Evolutionary conservation across 2,329 filamentous ascomycete species (phyloP), one percentile per base, ranked within the genome.

Genomic region (Fusarium mangiferae): DNA sequence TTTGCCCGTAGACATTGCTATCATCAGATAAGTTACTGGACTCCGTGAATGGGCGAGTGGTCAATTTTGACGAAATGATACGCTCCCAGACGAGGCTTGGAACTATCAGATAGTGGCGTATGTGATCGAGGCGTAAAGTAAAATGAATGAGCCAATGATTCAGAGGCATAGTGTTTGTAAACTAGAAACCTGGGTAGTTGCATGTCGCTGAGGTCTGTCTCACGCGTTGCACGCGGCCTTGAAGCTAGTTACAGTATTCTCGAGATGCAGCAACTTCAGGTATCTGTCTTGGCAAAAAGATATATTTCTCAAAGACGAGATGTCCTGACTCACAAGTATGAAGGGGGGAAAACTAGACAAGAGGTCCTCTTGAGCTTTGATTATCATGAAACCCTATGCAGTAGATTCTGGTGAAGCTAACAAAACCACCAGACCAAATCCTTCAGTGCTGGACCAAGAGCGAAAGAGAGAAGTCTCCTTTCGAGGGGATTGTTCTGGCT

Each of bases 381-480:
- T 14, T 36, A 1, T 12, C 1, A 28, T 7, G 30, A 4, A 3
- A 18, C 8, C 7, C 10, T 3, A 3, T 8, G 22, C 13, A 24
- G 39, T 45, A 13, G 39, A 24, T 45, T 33, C 28, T 24, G 13
- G 28, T 18, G 5, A 24, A 35, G 18, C 18, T 35, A 33, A 57
- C 28, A 33, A 7, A 35, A 18, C 8, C 12, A 26, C 20, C 4
- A 45, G 9, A 26, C 18, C 13, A 6, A 2, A 57, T 12, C 7
- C 17, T 28, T 5, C 18, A 15, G 9, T 11, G 7, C 12, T 6
- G 10, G 28, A 24, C 12, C 12, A 46, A 15, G 17, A 12, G 7
- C 5, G 6, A 8, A 22, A 38, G 12, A 17, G 26, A 22, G 12
- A 26, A 26, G 5, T 5, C 2, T 26, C 18, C 4, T 9, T 3